These are phyloP conservation scores for Phalaenopsis equestris DNA, from an alignment of 106 monocot genomes.

Conservation along the genomic window DNA sequence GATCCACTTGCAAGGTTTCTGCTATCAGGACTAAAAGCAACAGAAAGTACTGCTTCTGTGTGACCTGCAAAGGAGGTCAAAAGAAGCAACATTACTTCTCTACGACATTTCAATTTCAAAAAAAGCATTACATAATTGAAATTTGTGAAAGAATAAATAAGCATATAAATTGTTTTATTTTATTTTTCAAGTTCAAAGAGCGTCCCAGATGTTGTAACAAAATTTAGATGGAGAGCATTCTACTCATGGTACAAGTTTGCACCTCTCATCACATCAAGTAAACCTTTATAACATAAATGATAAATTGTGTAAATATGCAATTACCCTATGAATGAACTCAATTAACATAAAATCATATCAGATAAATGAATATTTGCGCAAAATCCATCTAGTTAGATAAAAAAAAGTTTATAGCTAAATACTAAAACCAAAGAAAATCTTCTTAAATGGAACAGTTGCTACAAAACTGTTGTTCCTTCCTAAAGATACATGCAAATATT, in stretches of 20 bases:
- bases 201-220: too few relatives aligned
- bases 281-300: neutral
- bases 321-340: neutral
- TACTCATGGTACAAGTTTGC: too few relatives aligned
- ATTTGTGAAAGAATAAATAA: neutral
- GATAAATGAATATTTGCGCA: slow-evolving; percentile 2
- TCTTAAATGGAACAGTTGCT: neutral
- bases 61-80: slow-evolving; percentile 48
- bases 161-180: neutral
- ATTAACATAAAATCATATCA: neutral
- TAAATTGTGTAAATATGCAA: neutral
- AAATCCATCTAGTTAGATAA: neutral
- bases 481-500: neutral
- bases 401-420: neutral
- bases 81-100: neutral
- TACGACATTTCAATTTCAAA: neutral
- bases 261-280: too few relatives aligned
- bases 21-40: slow-evolving; percentile 94
- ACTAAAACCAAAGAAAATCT: neutral
- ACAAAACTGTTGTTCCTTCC: neutral
- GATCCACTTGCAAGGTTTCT: slow-evolving; percentile 82
- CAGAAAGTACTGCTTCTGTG: slow-evolving; percentile 87
- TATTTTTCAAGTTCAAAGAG: too few relatives aligned
- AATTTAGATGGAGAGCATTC: too few relatives aligned
- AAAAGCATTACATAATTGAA: neutral